Percentiles rank a stretch among this genome's conserved stretches.
Conservation (phyloP, 2,329 filamentous ascomycete genomes). For the Mycosphaerella arachidis region DNA sequence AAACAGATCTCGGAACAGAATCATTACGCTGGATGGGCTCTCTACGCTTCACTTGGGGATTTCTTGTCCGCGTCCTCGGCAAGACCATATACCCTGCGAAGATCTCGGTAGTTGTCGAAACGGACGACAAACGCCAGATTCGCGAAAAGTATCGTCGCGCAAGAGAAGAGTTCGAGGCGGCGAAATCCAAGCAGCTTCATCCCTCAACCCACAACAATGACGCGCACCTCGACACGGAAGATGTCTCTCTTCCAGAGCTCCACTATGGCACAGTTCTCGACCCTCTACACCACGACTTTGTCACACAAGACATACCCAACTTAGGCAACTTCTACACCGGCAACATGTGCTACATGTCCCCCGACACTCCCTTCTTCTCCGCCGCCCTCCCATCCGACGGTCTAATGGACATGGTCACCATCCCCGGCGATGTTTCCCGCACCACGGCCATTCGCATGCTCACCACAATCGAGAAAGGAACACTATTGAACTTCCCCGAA, state of each 20-base stretch:
- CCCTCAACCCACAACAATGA: conserved; percentile 10
- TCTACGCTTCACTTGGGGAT: conserved; percentile 77
- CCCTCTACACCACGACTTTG: conserved; percentile 72
- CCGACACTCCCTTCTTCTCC: conserved; percentile 82
- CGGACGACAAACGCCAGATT: conserved; percentile 69
- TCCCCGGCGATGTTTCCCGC: conserved; percentile 70
- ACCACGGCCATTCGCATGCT: conserved; percentile 65
- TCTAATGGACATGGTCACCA: conserved; percentile 75
- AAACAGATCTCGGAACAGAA: conserved; percentile 85
- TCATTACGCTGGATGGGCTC: conserved; percentile 89
- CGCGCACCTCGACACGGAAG: conserved; percentile 14
- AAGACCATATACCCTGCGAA: conserved; percentile 85
- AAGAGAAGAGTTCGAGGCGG: conserved; percentile 27
- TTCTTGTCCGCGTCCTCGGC: conserved; percentile 69
- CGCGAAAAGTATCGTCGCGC: conserved; percentile 62
- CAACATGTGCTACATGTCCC: conserved; percentile 91
- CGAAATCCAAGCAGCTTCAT: conserved; percentile 22
- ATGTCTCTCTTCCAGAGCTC: conserved; percentile 57
- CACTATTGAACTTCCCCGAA: conserved; percentile 73
- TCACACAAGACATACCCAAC: conserved; percentile 66
- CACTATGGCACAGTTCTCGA: conserved; percentile 77
- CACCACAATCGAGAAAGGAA: conserved; percentile 64
- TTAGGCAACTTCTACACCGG: conserved; percentile 91
- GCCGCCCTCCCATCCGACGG: conserved; percentile 79
- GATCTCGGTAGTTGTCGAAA: conserved; percentile 76